Conservation (phyloP, 805 yeast species). For the Zygosaccharomyces rouxii region DNA sequence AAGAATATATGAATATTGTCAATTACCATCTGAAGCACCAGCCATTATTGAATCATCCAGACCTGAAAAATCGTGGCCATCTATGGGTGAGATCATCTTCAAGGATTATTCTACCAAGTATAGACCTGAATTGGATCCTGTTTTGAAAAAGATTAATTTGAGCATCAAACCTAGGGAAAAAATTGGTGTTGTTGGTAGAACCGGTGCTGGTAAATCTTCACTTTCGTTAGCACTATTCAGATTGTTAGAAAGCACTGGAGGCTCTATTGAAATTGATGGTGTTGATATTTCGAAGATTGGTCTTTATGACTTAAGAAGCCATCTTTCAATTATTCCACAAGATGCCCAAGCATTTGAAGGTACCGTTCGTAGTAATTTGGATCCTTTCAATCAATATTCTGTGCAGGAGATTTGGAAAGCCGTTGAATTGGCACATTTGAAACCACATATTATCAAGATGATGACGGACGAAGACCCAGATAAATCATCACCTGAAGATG, state of each 20-base stretch:
- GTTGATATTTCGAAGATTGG: constrained; percentile 49
- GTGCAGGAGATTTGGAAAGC: constrained; percentile 57
- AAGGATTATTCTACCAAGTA: constrained; percentile 54
- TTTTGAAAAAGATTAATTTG: constrained; percentile 45
- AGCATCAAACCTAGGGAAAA: constrained; percentile 53
- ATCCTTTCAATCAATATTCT: constrained; percentile 49
- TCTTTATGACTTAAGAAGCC: constrained; percentile 50
- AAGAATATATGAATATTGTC: constrained; percentile 58
- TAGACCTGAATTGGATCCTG: constrained; percentile 55
- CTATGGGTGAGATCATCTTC: constrained; percentile 46
- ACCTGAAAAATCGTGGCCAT: constrained; percentile 52
- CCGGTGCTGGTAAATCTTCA: constrained; percentile 73
- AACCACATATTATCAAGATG: constrained; percentile 45
- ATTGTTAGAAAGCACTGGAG: constrained; percentile 53
- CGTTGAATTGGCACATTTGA: constrained; percentile 54
- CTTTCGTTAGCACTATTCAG: constrained; percentile 58
- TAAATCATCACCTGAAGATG: constrained; percentile 18
- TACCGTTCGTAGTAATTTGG: constrained; percentile 56
- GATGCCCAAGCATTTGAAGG: constrained; percentile 66
- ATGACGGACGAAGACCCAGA: constrained; percentile 34
- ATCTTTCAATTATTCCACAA: constrained; percentile 62
- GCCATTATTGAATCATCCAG: constrained; percentile 43
- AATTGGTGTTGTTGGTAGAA: constrained; percentile 70
- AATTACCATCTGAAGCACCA: constrained; percentile 43
- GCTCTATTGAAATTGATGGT: constrained; percentile 53